Percentiles rank a stretch among this genome's conserved stretches.
These are phyloP conservation scores for Thielaviopsis euricoi DNA, from an alignment of 2,329 filamentous ascomycete genomes.

Conservation along the genomic window DNA sequence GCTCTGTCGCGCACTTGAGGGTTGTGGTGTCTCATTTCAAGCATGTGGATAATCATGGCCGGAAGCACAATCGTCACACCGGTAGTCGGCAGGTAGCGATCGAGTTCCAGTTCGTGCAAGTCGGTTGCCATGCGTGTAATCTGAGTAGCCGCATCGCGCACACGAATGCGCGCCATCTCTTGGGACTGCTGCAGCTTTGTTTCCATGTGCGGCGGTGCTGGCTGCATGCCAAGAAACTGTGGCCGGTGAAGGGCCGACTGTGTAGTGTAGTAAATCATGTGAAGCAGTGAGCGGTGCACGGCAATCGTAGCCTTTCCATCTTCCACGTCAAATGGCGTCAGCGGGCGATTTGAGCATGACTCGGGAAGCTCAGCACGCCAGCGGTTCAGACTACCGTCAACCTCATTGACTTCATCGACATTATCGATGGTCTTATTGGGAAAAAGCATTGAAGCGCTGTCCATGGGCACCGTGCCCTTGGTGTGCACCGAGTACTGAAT, in stretches of 20 bases:
- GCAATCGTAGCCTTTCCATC: constrained; percentile 42
- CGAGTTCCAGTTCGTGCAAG: constrained; percentile 55
- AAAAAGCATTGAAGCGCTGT: constrained; percentile 74
- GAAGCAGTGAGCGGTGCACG: constrained; percentile 69
- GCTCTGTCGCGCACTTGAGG: constrained; percentile 55
- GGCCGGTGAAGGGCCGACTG: constrained; percentile 81
- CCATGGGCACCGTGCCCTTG: constrained; percentile 63
- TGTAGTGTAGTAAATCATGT: constrained; percentile 89
- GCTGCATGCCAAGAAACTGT: constrained; percentile 68
- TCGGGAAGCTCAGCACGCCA: constrained; percentile 61
- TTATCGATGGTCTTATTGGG: constrained; percentile 79
- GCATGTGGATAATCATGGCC: constrained; percentile 82
- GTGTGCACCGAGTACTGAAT: constrained; percentile 87
- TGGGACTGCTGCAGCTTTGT: constrained; percentile 9
- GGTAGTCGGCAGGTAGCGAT: constrained; percentile 69
- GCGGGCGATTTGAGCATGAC: constrained; percentile 50
- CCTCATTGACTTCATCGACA: constrained; percentile 58
- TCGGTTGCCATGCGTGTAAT: constrained; percentile 74
- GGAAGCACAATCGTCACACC: constrained; percentile 83
- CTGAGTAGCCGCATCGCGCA: constrained; percentile 67
- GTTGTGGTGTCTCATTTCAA: constrained; percentile 77
- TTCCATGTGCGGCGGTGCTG: constrained; percentile 7
- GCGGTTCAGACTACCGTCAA: constrained; percentile 60
- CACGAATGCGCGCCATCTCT: constrained; percentile 65
- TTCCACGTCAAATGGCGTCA: constrained; percentile 37